Base-by-base conservation (phyloP, 495 filamentous ascomycete species). In the Halenospora varia region DNA sequence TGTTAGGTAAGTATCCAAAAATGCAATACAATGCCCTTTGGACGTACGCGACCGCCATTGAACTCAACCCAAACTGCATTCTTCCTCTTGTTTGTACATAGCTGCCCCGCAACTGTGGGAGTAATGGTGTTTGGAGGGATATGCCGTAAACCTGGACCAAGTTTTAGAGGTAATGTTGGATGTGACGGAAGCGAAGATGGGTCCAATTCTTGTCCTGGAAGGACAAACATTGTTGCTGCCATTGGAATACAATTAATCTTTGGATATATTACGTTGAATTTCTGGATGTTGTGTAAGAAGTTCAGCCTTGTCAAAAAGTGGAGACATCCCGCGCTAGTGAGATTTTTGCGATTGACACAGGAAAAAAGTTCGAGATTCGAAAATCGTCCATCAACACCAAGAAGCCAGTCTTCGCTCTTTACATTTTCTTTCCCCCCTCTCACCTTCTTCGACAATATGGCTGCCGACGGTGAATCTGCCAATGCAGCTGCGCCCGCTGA, bases 121-220 rank as follows among this genome's bases (percentile, higher is more conserved):
- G 84, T 75, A 50, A 97, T 77, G 25, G 84, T 82, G 51, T 75
- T 75, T 22, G 89, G 88, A 15, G 84, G 87, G 42, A 82, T 81
- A 65, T 91, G 87, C 22, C 81, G 83, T 35, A 97, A 79, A 29
- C 94, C 94, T 10, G 91, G 89, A 25, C 94, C 94, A 25, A 98
- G 78, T 62, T 87, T 88, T 57, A 98, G 77, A 24, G 90, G 78
- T 53, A 81, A 76, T 61, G 82, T 83, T 18, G 77, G 78, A 60
- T 84, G 84, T 29, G 77, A 75, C 1, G 90, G 80, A 11, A 82
- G 84, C 13, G 92, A 80, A 10, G 74, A 68, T 9, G 88, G 77
- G 57, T 80, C 72, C 51, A 96, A 77, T 44, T 74, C 67, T 59
- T 97, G 91, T 53, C 95, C 92, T 0, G 94, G 94, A 35, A 98